Evolutionary conservation across 2,329 filamentous ascomycete genomes (phyloP), one percentile per base, ranked within the genome.

Genomic region (Elsinoe ampelina): DNA sequence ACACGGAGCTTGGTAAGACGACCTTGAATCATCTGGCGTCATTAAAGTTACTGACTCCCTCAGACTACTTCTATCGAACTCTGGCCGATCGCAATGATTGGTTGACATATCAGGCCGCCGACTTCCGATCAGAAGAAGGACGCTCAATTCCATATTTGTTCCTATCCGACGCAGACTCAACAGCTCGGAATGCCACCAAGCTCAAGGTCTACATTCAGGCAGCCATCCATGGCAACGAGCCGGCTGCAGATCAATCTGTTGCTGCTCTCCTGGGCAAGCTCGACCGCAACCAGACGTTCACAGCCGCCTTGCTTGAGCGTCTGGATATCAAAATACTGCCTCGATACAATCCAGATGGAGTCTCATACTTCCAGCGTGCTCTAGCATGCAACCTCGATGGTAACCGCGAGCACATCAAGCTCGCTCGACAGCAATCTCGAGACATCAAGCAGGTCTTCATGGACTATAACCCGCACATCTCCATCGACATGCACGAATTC

Each of bases 401-500:
- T 0, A 62, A 62, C 20, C 55, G 61, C 8, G 61, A 62, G 30
- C 55, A 59, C 54, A 67, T 64, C 39, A 70, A 69, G 58, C 64
- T 70, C 2, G 62, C 61, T 26, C 63, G 66, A 3, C 60, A 54
- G 19, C 67, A 68, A 48, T 65, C 67, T 1, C 60, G 66, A 10
- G 62, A 64, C 6, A 66, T 69, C 58, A 68, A 69, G 60, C 60
- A 60, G 15, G 43, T 65, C 3, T 60, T 69, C 32, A 67, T 63
- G 58, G 60, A 63, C 8, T 69, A 64, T 55, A 58, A 61, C 11
- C 67, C 68, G 8, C 67, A 70, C 50, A 58, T 70, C 42, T 60
- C 63, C 2, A 63, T 68, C n/a, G 68, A 70, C 54, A 64, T 69
- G 63, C 67, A 70, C 54, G 68, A 70, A 60, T 70, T 65, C 55